Conservation (phyloP, 2,329 filamentous ascomycete genomes). For the Rhinocladiella similis region DNA sequence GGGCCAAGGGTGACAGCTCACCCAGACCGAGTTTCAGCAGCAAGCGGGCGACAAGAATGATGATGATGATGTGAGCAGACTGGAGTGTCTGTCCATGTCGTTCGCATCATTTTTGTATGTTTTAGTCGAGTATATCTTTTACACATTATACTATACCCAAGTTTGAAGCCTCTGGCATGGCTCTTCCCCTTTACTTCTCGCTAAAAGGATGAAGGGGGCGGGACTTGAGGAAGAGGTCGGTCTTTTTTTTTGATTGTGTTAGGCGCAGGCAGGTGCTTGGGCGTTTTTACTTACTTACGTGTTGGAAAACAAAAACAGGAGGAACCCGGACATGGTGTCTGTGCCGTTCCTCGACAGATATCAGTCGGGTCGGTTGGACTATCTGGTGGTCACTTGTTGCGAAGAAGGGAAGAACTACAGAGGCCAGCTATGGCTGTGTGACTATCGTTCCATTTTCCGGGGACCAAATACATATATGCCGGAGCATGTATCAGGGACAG, state of each 20-base stretch:
- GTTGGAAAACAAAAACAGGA: background rate
- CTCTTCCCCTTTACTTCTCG: background rate
- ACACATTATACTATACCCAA: background rate
- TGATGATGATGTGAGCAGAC: slow-evolving; percentile 31
- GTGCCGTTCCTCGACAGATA: too few relatives aligned
- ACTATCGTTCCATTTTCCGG: too few relatives aligned
- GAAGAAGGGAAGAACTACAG: too few relatives aligned
- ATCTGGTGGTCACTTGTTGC: too few relatives aligned
- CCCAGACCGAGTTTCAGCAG: slow-evolving; percentile 30
- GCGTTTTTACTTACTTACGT: background rate
- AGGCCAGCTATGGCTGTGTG: too few relatives aligned
- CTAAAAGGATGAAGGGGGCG: background rate
- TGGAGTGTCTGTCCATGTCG: background rate
- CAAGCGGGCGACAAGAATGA: slow-evolving; percentile 31
- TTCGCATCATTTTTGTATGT: background rate
- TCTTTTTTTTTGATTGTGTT: background rate
- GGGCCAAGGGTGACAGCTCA: slow-evolving; percentile 25
- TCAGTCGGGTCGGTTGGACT: too few relatives aligned
- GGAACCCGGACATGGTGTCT: too few relatives aligned
- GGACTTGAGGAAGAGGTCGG: too few relatives aligned
- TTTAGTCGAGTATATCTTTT: background rate
- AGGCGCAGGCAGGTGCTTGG: background rate
- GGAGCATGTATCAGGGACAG: too few relatives aligned
- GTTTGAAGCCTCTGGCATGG: background rate
- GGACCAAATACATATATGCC: too few relatives aligned